Percentiles rank a stretch among this genome's conserved stretches.
Conservation (phyloP, 805 yeast species). For the Suhomyces prunicola region DNA sequence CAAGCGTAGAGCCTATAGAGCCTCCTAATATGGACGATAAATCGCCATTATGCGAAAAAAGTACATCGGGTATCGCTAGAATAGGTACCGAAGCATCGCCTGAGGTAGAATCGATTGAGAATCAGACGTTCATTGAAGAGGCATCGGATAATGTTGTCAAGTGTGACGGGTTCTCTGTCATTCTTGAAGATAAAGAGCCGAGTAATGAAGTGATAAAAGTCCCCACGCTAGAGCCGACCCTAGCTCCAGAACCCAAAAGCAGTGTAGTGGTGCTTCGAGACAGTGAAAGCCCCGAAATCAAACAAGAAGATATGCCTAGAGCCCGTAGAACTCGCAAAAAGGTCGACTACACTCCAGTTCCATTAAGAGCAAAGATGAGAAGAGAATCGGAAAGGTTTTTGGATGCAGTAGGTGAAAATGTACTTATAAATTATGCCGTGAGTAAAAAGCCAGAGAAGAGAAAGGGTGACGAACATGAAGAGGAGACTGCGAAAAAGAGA, state of each 20-base stretch:
- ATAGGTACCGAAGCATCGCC: too few relatives aligned
- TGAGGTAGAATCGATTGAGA: background rate
- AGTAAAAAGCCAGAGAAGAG: constrained; percentile 1
- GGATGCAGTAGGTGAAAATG: constrained; percentile 52
- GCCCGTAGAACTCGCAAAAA: constrained; percentile 54
- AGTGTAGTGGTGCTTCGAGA: background rate
- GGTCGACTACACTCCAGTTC: constrained; percentile 66
- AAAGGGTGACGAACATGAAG: background rate
- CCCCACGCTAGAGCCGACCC: background rate
- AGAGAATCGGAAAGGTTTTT: constrained; percentile 57
- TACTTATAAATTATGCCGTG: constrained; percentile 13
- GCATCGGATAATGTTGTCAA: background rate
- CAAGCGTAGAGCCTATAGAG: background rate
- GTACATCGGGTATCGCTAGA: background rate
- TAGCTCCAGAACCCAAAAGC: background rate
- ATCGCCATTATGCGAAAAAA: background rate
- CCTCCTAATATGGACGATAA: background rate
- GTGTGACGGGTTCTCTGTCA: constrained; percentile 1
- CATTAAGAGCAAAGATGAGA: constrained; percentile 66
- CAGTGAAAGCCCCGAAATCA: background rate
- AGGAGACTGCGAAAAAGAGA: background rate
- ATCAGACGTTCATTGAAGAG: background rate
- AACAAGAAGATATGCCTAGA: constrained; percentile 11
- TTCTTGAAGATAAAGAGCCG: constrained; percentile 4
- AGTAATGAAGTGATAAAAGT: background rate